Conservation (phyloP, 129 eudicot genomes). For the Centrapalus pauciflorus region DNA sequence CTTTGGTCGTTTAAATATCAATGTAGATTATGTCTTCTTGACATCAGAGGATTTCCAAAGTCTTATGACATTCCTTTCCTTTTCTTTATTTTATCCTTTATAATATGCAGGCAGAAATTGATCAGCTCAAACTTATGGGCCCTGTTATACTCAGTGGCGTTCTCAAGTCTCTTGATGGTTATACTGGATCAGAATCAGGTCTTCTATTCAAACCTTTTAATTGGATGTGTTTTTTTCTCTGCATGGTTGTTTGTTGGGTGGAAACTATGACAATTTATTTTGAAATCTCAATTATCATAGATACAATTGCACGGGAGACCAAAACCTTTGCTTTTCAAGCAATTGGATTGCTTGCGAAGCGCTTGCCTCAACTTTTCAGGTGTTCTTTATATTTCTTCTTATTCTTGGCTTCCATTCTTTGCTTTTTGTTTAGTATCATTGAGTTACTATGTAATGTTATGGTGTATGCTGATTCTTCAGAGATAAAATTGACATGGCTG, state of each 20-base stretch:
- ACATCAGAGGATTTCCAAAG: background rate
- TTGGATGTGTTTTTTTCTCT: background rate
- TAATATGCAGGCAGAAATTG: conserved; percentile 64
- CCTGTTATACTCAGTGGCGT: conserved; percentile 84
- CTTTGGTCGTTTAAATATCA: conserved; percentile 5
- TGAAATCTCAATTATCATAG: conserved; percentile 36
- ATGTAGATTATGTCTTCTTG: conserved; percentile 11
- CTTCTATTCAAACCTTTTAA: conserved; percentile 9
- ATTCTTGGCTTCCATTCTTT: background rate
- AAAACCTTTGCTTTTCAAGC: conserved; percentile 88
- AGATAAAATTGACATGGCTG: conserved; percentile 86
- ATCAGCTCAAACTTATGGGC: conserved; percentile 94
- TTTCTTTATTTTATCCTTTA: conserved; percentile 1
- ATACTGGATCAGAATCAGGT: conserved; percentile 76
- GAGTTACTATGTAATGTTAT: conserved; percentile 6
- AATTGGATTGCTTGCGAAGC: conserved; percentile 85
- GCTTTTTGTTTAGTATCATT: background rate
- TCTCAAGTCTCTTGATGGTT: conserved; percentile 74
- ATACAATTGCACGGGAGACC: conserved; percentile 69
- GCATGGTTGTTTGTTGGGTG: conserved; percentile 3
- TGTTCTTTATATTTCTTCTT: conserved; percentile 14
- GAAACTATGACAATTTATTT: background rate
- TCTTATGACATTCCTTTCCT: background rate
- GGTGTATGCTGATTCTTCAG: conserved; percentile 32
- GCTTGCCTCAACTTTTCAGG: conserved; percentile 97